Evolutionary conservation across 2,329 filamentous ascomycete species (phyloP), one percentile per base, ranked within the genome.

Genomic region (Ophiosphaerella herpotricha): DNA sequence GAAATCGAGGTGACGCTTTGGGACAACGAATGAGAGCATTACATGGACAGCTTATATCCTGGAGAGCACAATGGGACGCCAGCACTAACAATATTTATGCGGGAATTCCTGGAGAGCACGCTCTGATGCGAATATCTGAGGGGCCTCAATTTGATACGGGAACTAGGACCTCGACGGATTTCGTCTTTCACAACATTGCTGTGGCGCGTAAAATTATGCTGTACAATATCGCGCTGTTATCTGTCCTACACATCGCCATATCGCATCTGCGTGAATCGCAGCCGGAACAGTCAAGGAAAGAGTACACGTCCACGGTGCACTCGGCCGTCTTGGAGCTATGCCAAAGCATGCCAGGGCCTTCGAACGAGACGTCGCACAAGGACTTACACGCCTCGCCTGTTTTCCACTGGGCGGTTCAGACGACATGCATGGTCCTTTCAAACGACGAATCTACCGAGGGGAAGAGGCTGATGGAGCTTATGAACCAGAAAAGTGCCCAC

Each of bases 151-250:
- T 36, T 2, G 31, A 31, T 8, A 21, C 45, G 1, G 24, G 8
- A 23, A 13, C 16, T 12, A 26, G 46, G 2, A 29, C 39, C 1
- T 32, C 40, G 8, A 55, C 38, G 5, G 44, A 41, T 9, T 11
- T 46, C 3, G 33, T 51, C 2, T 55, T 56, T 33, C 53, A 59
- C 26, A 24, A n/a, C 18, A 45, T 42, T 32, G 44, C 40, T 1
- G 43, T 50, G 5, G 38, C 60, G 2, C 58, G 50, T 6, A 61
- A 60, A 49, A 44, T 61, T 16, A 66, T 69, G 63, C 47, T 70
- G 5, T 69, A 68, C 46, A 64, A 65, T 39, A 63, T 59, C 12
- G 52, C 61, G n/a, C 48, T 66, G 7, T 63, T 69, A n/a, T 47
- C 62, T 33, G 55, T 69, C 14, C 50, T 67, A 6, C 43, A 48